A percentile compares a stretch with the other conserved stretches of the same genome.
phyloP scores from a whole-genome alignment of 352 stramenopile genomes.

The Globisporangium radiosum region DNA sequence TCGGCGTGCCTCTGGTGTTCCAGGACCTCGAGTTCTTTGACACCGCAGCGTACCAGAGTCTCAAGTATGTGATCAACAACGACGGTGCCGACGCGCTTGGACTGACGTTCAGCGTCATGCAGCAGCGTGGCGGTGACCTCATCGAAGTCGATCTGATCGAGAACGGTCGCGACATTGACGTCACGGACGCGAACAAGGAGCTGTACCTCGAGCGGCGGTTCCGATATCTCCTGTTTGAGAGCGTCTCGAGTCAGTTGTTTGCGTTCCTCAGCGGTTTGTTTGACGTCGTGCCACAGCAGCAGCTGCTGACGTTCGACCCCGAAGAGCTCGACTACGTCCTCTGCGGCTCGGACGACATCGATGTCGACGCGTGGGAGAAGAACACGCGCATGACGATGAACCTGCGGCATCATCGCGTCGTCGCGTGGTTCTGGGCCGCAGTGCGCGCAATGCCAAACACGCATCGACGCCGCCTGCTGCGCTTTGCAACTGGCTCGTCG shows the following conservation, averaged over 20 bases:
- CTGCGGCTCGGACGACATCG: too few species aligned
- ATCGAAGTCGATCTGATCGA: not conserved
- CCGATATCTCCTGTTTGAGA: too few species aligned
- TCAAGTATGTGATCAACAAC: conserved; percentile 15
- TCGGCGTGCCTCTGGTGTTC: conserved; percentile 88
- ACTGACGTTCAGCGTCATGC: conserved; percentile 17
- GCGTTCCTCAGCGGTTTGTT: not conserved
- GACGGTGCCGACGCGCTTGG: conserved; percentile 12
- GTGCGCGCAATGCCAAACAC: conserved; percentile 83
- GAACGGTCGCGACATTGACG: too few species aligned
- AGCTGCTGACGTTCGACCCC: too few species aligned
- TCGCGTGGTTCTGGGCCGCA: conserved; percentile 63
- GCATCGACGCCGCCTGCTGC: conserved; percentile 57
- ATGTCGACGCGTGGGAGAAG: too few species aligned
- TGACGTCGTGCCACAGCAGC: not conserved
- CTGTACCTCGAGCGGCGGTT: too few species aligned
- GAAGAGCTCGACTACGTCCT: too few species aligned
- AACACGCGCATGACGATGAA: too few species aligned
- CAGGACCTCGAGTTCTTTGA: conserved; percentile 75
- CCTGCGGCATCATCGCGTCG: conserved; percentile 1
- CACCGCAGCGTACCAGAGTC: conserved; percentile 16
- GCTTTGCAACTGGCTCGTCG: conserved; percentile 78
- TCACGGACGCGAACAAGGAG: too few species aligned
- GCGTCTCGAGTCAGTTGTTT: not conserved
- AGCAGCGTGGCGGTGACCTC: conserved; percentile 62